Base-by-base conservation (phyloP, 129 eudicot genomes). In the Pseudognaphalium luteoalbum region DNA sequence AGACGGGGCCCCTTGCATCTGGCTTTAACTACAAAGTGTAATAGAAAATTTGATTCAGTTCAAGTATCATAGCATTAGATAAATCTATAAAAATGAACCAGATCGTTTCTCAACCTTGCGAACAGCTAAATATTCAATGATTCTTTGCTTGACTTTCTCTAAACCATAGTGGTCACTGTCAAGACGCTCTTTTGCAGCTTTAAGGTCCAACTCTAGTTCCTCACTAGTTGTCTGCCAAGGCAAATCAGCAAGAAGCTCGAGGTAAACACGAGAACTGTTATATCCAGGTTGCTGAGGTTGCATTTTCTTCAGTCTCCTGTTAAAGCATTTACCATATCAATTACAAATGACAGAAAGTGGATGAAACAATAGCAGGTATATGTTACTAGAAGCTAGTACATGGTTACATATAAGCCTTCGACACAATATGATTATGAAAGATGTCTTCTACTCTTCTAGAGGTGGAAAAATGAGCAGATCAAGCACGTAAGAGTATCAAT, bases 271-370 rank as follows among this genome's bases (percentile, higher is more conserved):
- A 64, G 97, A 94, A 79, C 98, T 94, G 72, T 85, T 88, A 61
- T 90, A 93, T 60, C 98, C 98, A 82, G 97, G 98, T 87, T 93
- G 98, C 83, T 88, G 97, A 75, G 98, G 97, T 86, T 90, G 98
- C 98, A 93, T 93, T 83, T 93, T 93, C 82, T 93, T 93, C 17
- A 93, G 90, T 74, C 96, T 87, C 98, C 98, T 93, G 91, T 20
- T 57, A 75, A 65, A 30, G 57, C 73, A 86, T 79, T 81, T 54
- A 39, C 19, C 29, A 41, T 4, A 47, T 35, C 76, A 33, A 41
- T 79, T 79, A 60, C 39, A 80, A 64, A 77, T 64, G 32, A 70
- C 66, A 20, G 61, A 47, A 59, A 14, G 16, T 9, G 42, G 54
- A 22, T 17, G 58, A 19, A 72, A 78, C 15, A 12, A 64, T 7